Conservation (phyloP, 164 flowering plant genomes). For the Hamamelis virginiana region DNA sequence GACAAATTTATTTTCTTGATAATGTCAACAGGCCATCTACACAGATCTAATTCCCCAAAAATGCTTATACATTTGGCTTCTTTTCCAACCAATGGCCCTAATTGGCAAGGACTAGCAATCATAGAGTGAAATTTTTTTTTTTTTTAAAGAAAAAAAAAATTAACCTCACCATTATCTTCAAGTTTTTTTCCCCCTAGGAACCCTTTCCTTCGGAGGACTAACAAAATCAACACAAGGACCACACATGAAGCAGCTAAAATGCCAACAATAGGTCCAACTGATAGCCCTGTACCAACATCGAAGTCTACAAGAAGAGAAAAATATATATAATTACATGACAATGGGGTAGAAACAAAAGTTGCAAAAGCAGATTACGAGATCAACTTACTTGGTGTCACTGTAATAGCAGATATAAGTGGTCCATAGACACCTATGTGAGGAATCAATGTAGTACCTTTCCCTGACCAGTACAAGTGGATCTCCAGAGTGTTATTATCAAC, state of each 20-base stretch:
- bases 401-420: conserved; percentile 54
- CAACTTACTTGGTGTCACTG: conserved; percentile 37
- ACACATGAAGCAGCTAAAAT: conserved; percentile 51
- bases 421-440: conserved; percentile 48
- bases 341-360: background rate
- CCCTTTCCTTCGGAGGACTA: conserved; percentile 45
- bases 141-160: too few relatives aligned
- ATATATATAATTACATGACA: background rate
- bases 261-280: conserved; percentile 69
- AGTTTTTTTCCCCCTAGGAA: conserved; percentile 49
- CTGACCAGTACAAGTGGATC: conserved; percentile 49
- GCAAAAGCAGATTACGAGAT: background rate
- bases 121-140: too few relatives aligned
- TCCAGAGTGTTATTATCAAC: conserved; percentile 28
- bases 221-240: conserved; percentile 31
- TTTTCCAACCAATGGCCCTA: background rate
- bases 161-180: conserved; percentile 49
- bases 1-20: too few relatives aligned
- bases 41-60: background rate
- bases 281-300: conserved; percentile 39
- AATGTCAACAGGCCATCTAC: too few relatives aligned
- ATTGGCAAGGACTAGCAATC: background rate
- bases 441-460: conserved; percentile 45
- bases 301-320: conserved; percentile 49
- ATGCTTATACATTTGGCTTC: background rate